A percentile compares a stretch with the other conserved stretches of the same genome.
Conservation (phyloP, 2,329 filamentous ascomycete genomes). For the Pyricularia sp. region DNA sequence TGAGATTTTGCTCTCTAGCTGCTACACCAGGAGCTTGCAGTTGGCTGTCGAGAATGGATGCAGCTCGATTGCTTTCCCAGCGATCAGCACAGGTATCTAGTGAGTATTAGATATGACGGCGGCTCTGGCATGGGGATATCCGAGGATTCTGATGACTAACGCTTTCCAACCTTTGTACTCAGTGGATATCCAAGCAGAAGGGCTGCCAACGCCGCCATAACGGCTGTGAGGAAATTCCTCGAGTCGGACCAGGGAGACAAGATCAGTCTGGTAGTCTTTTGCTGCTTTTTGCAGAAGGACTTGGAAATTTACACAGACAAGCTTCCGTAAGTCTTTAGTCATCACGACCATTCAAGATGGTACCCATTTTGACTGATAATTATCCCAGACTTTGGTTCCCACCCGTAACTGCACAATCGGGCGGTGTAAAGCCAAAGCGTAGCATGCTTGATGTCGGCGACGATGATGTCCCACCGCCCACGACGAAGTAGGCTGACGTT, state of each 20-base stretch:
- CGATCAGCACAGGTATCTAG: slow-evolving; percentile 82
- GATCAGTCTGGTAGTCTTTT: slow-evolving; percentile 72
- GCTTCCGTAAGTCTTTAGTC: slow-evolving; percentile 54
- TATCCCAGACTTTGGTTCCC: slow-evolving; percentile 18
- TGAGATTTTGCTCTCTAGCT: slow-evolving; percentile 40
- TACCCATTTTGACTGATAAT: not conserved
- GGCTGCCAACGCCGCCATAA: slow-evolving; percentile 64
- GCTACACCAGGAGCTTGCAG: slow-evolving; percentile 65
- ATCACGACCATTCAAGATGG: too few species aligned
- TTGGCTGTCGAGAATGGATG: slow-evolving; percentile 60
- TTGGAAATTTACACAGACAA: slow-evolving; percentile 58
- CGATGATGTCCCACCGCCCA: not conserved
- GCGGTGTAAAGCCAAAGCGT: not conserved
- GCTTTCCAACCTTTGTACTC: not conserved
- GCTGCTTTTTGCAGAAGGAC: slow-evolving; percentile 74
- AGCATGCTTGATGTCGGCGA: not conserved
- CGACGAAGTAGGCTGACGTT: not conserved
- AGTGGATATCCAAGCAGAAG: slow-evolving; percentile 63
- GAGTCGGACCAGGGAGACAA: slow-evolving; percentile 32
- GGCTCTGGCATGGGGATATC: not conserved
- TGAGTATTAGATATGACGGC: not conserved
- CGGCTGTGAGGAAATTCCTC: slow-evolving; percentile 47
- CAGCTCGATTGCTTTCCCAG: slow-evolving; percentile 70
- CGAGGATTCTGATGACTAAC: not conserved
- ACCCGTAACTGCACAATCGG: slow-evolving; percentile 12